These are phyloP conservation scores for Alternaria arbusti DNA, from an alignment of 2,329 filamentous ascomycete species.

Conservation along the genomic window DNA sequence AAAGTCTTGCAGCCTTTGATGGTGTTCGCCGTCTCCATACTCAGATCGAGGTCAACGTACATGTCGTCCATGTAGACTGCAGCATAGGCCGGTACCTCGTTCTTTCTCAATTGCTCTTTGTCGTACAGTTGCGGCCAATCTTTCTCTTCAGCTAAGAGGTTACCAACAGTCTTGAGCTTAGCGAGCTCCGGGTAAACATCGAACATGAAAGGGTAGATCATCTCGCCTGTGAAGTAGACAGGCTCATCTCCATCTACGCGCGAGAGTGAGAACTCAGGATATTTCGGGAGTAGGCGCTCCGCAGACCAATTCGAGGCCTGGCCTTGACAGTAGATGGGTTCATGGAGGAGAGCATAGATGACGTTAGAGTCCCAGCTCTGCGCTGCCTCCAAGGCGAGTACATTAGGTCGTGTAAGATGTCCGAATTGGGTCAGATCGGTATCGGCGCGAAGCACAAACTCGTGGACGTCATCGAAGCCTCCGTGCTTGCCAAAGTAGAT, in stretches of 20 bases:
- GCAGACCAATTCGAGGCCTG: constrained; percentile 76
- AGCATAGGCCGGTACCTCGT: constrained; percentile 85
- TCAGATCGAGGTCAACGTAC: constrained; percentile 83
- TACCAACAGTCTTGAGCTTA: constrained; percentile 71
- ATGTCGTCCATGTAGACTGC: constrained; percentile 86
- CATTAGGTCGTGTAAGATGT: constrained; percentile 74
- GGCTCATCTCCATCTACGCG: constrained; percentile 55
- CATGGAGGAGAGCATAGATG: constrained; percentile 86
- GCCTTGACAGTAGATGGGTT: constrained; percentile 82
- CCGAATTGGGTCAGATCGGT: constrained; percentile 78
- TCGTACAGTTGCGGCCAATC: constrained; percentile 83
- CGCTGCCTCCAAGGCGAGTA: constrained; percentile 71
- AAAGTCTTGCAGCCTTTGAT: constrained; percentile 81
- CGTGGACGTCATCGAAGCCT: constrained; percentile 45
- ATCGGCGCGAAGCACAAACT: constrained; percentile 71
- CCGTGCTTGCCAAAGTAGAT: constrained; percentile 78
- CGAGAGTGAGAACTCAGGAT: constrained; percentile 52
- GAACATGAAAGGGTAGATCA: constrained; percentile 88
- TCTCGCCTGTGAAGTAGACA: constrained; percentile 87
- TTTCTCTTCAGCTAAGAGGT: constrained; percentile 70
- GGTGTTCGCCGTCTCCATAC: constrained; percentile 73
- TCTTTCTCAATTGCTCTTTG: constrained; percentile 71
- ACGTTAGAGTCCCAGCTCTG: constrained; percentile 76
- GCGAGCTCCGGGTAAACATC: constrained; percentile 78
- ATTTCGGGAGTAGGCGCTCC: constrained; percentile 63